Evolutionary conservation across 2,329 filamentous ascomycete species (phyloP), one percentile per base, ranked within the genome.

Genomic region (Tolypocladium ophioglossoides): DNA sequence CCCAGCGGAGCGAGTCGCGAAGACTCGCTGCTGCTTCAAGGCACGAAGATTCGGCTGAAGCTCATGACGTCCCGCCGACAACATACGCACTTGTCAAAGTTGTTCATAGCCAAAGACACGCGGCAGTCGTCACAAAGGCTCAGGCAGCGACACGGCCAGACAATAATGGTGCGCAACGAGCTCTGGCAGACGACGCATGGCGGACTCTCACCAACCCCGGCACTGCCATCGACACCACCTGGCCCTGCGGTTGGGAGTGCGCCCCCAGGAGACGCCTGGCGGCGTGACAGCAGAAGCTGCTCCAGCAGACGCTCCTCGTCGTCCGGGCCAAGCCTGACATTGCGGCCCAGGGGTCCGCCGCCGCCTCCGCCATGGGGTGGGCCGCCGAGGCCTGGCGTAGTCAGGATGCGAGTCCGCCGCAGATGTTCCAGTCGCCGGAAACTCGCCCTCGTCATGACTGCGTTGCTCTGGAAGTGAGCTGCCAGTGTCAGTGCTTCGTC

Each of bases 121-220:
- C 94, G 80, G 67, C 94, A 97, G 61, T 97, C 94, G 68, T 99
- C 94, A 67, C 94, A 97, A 14, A 97, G 78, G 61, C 89, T 92
- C 55, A 99, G 78, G 67, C 94, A 99, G 2, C 94, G 87, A 68
- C 94, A 99, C 0, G 94, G 94, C 94, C 94, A 97, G 2, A 96
- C 86, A 53, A 99, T 87, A 57, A 97, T 87, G 9, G 89, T 95
- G 20, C 94, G 79, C 3, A 91, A 84, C n/a, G 82, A 80, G 53
- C 84, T 84, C 68, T 97, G 92, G 66, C 94, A 99, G 5, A 99
- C 89, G 1, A 97, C 94, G 64, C 94, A 99, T 61, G 89, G 87
- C 3, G 91, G 90, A 0, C 89, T 82, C 34, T 84, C 81, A 2
- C 68, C 70, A 1, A 87, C 89, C 65, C 91, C 80, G 0, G 86